These are phyloP conservation scores for Penicillium sp. DNA, from an alignment of 2,329 filamentous ascomycete genomes.

Conservation along the genomic window DNA sequence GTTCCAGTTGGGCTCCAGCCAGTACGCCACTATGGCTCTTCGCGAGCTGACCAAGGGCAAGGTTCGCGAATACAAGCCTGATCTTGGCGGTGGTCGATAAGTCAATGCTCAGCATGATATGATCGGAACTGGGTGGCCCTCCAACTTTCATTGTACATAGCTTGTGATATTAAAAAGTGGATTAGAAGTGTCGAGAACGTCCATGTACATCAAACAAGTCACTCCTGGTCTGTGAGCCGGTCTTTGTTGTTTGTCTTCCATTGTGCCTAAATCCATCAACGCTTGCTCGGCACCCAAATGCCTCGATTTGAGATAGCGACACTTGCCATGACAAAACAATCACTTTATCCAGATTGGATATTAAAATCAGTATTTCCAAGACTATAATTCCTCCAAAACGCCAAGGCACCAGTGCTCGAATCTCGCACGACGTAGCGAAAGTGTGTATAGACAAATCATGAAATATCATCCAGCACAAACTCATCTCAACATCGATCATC, in stretches of 20 bases:
- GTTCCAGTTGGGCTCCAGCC: constrained; percentile 74
- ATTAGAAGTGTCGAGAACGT: neutral
- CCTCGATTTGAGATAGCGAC: neutral
- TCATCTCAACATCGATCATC: neutral
- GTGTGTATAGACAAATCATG: neutral
- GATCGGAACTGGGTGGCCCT: neutral
- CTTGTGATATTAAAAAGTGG: neutral
- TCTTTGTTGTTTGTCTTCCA: neutral
- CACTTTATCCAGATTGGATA: neutral
- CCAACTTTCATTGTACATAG: constrained; percentile 3
- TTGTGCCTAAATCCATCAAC: neutral
- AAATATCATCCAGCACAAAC: neutral
- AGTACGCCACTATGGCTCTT: constrained; percentile 83
- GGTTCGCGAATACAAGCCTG: constrained; percentile 62
- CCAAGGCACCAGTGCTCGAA: constrained; percentile 5
- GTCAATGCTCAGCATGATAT: neutral
- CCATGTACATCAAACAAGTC: neutral
- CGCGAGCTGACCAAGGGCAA: constrained; percentile 76
- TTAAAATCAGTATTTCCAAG: neutral
- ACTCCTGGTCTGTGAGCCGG: too few species aligned
- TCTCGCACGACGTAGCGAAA: neutral
- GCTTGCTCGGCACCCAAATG: too few species aligned
- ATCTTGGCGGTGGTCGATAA: constrained; percentile 54
- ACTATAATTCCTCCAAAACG: neutral
- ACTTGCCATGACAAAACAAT: neutral